Conservation (phyloP, 2,329 filamentous ascomycete genomes). For the Cladorrhinum sp. region DNA sequence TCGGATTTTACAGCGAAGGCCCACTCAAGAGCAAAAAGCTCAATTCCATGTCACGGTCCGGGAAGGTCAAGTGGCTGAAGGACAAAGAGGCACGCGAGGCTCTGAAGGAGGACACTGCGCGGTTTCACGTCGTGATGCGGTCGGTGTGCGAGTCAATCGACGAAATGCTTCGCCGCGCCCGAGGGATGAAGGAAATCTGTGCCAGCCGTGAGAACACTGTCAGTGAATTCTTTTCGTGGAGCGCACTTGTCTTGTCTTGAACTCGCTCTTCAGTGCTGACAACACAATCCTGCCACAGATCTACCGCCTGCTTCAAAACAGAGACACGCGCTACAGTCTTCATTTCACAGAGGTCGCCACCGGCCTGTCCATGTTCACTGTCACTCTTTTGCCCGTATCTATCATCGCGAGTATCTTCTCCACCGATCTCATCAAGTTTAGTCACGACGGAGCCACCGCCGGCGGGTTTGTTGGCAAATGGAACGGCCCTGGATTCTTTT, state of each 20-base stretch:
- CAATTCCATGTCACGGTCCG: too few species aligned
- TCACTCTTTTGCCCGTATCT: constrained; percentile 1
- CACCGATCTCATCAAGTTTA: background rate
- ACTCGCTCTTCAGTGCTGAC: background rate
- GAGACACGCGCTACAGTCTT: background rate
- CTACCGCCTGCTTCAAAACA: constrained; percentile 9
- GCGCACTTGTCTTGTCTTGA: too few species aligned
- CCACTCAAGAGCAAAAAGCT: background rate
- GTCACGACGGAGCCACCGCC: background rate
- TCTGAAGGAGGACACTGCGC: background rate
- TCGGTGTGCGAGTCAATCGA: background rate
- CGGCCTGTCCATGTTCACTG: constrained; percentile 1
- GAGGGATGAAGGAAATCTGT: background rate
- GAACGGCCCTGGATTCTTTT: background rate
- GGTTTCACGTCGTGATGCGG: background rate
- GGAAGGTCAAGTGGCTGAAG: too few species aligned
- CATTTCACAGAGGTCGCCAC: background rate
- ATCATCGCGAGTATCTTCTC: constrained; percentile 4
- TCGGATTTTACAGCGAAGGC: background rate
- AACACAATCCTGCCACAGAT: background rate
- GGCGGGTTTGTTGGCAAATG: background rate
- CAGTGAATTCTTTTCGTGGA: background rate
- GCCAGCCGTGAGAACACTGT: too few species aligned
- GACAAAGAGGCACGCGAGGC: too few species aligned
- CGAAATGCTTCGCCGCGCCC: background rate